Evolutionary conservation across 2,329 filamentous ascomycete species (phyloP).

Genomic region (Fusarium annulatum): DNA sequence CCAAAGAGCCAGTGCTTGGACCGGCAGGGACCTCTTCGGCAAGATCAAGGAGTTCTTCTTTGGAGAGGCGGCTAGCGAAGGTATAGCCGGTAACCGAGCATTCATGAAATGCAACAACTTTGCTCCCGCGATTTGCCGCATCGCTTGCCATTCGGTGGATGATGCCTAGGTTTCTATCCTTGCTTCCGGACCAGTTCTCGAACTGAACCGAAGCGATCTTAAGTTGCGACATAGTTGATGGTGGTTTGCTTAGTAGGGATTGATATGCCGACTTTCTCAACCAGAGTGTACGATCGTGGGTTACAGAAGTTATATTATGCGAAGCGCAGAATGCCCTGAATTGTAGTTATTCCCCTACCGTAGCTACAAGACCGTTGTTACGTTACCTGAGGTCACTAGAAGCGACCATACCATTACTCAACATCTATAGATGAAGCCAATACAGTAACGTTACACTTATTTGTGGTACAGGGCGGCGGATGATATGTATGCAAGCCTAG

Average conservation of each 20-base stretch:
- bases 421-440: not conserved
- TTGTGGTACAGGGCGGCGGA: fast-evolving
- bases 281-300: fast-evolving
- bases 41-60: not conserved
- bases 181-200: not conserved
- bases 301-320: not conserved
- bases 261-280: no score
- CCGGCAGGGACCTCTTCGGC: not conserved
- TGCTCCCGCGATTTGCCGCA: not conserved
- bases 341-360: no score
- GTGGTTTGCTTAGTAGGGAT: not conserved
- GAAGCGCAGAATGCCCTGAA: not conserved
- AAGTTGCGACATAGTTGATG: not conserved
- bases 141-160: not conserved
- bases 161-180: not conserved
- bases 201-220: not conserved
- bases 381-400: not conserved
- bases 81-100: not conserved
- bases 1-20: not conserved
- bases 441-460: not conserved
- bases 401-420: not conserved
- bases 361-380: not conserved
- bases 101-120: not conserved
- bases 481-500: not conserved
- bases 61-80: not conserved